Evolutionary conservation across 208 protist species (phyloP).

Genomic region (Acanthamoeba royreba): DNA sequence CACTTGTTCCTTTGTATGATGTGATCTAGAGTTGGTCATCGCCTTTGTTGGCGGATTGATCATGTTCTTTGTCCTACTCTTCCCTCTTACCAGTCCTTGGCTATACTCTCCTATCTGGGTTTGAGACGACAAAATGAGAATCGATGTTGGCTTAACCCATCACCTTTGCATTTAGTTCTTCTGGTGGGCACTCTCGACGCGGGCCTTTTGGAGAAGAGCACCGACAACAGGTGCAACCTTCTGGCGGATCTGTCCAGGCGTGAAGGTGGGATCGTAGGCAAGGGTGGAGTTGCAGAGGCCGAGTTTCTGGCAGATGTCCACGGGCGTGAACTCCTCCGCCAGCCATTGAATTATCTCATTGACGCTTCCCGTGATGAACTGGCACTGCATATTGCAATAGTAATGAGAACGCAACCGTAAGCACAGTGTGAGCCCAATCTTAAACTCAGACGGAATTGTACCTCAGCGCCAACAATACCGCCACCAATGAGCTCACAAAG

Average conservation of each 20-base stretch:
- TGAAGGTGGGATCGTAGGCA: no score
- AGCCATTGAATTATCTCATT: not conserved
- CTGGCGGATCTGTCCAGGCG: no score
- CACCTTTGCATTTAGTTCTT: no score
- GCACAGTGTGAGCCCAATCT: not conserved
- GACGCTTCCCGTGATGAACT: not conserved
- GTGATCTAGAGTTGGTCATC: not conserved
- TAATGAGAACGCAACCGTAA: not conserved
- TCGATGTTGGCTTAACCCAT: no score
- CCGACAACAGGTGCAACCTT: no score
- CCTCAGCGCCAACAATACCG: not conserved
- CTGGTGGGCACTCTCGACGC: no score
- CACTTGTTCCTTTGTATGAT: not conserved
- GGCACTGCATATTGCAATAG: not conserved
- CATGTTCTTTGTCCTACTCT: slow-evolving; percentile 29
- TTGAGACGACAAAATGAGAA: no score
- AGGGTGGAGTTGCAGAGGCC: no score
- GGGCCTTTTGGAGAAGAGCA: no score
- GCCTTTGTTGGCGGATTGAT: not conserved
- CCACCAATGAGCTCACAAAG: not conserved
- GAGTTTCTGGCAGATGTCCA: not conserved
- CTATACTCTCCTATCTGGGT: not conserved
- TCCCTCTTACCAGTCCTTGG: not conserved
- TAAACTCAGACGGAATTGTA: not conserved
- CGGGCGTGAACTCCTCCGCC: not conserved